Evolutionary conservation across 805 yeast species (phyloP), one percentile per base, ranked within the genome.

Genomic region (Saccharomycopsis javanensis): DNA sequence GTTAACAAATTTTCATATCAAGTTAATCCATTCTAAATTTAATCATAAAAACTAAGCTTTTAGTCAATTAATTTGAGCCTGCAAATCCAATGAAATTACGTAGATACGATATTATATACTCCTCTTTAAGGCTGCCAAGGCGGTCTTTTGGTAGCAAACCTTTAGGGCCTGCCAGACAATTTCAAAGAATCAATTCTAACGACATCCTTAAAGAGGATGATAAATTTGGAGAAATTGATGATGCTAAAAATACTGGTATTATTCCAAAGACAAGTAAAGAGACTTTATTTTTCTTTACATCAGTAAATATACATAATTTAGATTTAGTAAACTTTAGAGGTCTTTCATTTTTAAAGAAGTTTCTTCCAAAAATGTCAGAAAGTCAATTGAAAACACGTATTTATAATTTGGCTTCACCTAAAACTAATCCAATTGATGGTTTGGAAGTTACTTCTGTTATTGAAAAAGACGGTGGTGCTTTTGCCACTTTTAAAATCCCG

Each of bases 401-500:
- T 23, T 15, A 33, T 25, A 16, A 33, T 1, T 66, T 77, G 11
- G 76, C 81, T 0, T 70, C 73, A 35, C 74, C 78, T 5, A 62
- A 62, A 4, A 61, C 61, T 1, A 66, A 65, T 20, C 72, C 75
- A 1, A 69, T 75, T n/a, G 68, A 69, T 46, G 75, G 72, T 1
- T 58, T 83, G 25, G 70, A 75, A 30, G 72, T 88, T 53, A 74
- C 79, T 5, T 82, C 83, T 1, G 76, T 88, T 31, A 79, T 84
- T 33, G 86, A 94, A 0, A 75, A 96, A 60, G 99, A 94, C 66
- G 96, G 97, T 55, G 98, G 98, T 50, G 97, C 89, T 1, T 91
- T 92, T 75, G 94, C 88, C 37, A 85, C 85, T 62, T 85, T 85
- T 64, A 69, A 73, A 31, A 79, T 87, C 30, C 88, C 91, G 0